Evolutionary conservation across 2,329 filamentous ascomycete species (phyloP).

Genomic region (Samsoniella hepiali): DNA sequence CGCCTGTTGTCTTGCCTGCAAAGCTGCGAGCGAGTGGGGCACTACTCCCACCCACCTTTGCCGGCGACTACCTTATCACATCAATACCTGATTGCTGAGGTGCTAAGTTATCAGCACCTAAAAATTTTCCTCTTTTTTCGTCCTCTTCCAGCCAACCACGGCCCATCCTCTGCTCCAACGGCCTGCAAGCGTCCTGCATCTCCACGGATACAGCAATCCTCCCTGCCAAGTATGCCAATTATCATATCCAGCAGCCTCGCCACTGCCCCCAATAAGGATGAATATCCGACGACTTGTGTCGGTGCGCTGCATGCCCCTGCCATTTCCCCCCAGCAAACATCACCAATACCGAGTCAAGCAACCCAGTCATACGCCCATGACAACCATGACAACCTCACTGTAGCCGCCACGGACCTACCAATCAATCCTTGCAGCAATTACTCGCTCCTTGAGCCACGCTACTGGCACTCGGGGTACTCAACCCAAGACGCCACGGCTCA

Average conservation of each 20-base stretch:
- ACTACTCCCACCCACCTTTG: not conserved
- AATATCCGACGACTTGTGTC: not conserved
- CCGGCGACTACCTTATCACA: too few species aligned
- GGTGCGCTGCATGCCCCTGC: not conserved
- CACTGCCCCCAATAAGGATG: not conserved
- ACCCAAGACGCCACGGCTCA: conserved; percentile 13
- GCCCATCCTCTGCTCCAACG: not conserved
- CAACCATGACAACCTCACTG: not conserved
- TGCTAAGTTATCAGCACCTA: not conserved
- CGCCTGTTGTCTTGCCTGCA: conserved; percentile 9
- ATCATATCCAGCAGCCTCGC: not conserved
- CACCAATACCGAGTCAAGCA: not conserved
- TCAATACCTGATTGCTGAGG: too few species aligned
- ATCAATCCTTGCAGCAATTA: not conserved
- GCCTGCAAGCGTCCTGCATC: not conserved
- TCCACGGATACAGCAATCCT: not conserved
- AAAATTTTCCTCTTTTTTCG: not conserved
- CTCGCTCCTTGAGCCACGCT: not conserved
- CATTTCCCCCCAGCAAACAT: not conserved
- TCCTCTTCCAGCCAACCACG: not conserved
- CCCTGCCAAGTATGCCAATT: not conserved
- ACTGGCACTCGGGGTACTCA: not conserved
- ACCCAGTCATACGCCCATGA: not conserved
- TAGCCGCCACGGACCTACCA: not conserved
- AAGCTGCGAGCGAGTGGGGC: conserved; percentile 15